Conservation (phyloP, 345 rosid genomes). For the Camelina sativa region DNA sequence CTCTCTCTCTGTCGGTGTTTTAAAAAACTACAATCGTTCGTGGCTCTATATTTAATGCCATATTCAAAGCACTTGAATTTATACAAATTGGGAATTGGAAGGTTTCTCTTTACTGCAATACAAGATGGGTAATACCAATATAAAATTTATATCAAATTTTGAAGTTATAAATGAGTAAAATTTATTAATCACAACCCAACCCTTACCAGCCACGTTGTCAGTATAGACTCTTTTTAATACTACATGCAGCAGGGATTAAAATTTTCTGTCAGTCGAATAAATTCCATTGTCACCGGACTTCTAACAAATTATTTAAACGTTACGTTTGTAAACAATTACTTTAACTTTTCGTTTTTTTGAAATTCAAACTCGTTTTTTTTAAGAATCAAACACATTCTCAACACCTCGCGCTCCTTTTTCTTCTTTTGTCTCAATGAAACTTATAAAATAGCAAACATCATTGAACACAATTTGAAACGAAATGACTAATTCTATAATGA, state of each 20-base stretch:
- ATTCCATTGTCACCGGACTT: constrained; percentile 41
- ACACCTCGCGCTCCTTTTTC: constrained; percentile 34
- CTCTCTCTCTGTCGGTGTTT: constrained; percentile 42
- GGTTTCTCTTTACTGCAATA: constrained; percentile 39
- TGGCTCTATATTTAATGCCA: constrained; percentile 42
- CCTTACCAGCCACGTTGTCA: constrained; percentile 28
- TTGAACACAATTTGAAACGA: not conserved
- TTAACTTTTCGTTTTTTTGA: constrained; percentile 36
- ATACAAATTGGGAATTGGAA: constrained; percentile 43
- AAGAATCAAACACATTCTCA: constrained; percentile 30
- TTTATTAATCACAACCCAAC: constrained; percentile 5
- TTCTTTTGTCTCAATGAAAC: constrained; percentile 1
- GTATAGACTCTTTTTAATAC: not conserved
- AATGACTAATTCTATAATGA: not conserved
- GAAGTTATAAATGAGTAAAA: constrained; percentile 26
- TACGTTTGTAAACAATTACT: constrained; percentile 18
- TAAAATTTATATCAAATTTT: constrained; percentile 5
- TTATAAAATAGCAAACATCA: not conserved
- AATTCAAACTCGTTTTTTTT: constrained; percentile 36
- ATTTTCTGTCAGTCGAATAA: constrained; percentile 46
- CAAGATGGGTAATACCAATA: constrained; percentile 42
- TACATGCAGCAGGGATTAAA: constrained; percentile 36
- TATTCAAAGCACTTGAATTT: constrained; percentile 42
- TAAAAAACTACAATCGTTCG: constrained; percentile 1
- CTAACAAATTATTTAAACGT: constrained; percentile 32